Evolutionary conservation across 225 moss, liverwort and hornwort genomes (phyloP), one percentile per base, ranked within the genome.

Genomic region (Anthoceros angustus): DNA sequence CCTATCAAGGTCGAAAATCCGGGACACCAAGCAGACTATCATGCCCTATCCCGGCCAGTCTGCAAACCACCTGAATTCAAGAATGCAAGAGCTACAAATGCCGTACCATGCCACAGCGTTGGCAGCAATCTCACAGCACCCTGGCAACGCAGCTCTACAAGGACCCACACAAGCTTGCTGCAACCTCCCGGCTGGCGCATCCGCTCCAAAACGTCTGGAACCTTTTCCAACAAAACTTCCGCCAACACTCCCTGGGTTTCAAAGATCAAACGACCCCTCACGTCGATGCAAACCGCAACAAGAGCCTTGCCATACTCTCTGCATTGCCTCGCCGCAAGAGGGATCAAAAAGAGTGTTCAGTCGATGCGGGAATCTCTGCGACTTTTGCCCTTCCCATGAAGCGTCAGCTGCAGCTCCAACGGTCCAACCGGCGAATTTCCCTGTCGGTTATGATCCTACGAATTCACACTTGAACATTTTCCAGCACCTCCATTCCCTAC

Each of bases 391-490:
- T 15, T 0, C 23, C 55, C 5, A 9, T 55, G 55, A 55, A 55
- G n/a, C 55, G 55, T 55, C 55, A 15, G 23, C 16, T 50, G 49
- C n/a, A n/a, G n/a, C n/a, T n/a, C 5, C 49, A 50, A 16, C 49
- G 6, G 49, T 18, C 23, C n/a, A 18, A 55, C 55, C 55, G 55
- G 18, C 55, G 7, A 55, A 55, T 18, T 55, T 18, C 14, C 14
- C 12, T 23, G 55, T 55, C 55, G 55, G 55, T 55, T 55, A 23
- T 55, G 23, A 55, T 55, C 55, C n/a, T n/a, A n/a, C n/a, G n/a
- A n/a, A n/a, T n/a, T n/a, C n/a, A n/a, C n/a, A n/a, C n/a, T n/a
- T n/a, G n/a, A n/a, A n/a, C n/a, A n/a, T n/a, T n/a, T n/a, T n/a
- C n/a, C n/a, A n/a, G n/a, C n/a, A n/a, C n/a, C n/a, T n/a, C n/a